Evolutionary conservation across 768 basidiomycete species (phyloP), one percentile per base, ranked within the genome.

Genomic region (Macrolepiota dolichaula): DNA sequence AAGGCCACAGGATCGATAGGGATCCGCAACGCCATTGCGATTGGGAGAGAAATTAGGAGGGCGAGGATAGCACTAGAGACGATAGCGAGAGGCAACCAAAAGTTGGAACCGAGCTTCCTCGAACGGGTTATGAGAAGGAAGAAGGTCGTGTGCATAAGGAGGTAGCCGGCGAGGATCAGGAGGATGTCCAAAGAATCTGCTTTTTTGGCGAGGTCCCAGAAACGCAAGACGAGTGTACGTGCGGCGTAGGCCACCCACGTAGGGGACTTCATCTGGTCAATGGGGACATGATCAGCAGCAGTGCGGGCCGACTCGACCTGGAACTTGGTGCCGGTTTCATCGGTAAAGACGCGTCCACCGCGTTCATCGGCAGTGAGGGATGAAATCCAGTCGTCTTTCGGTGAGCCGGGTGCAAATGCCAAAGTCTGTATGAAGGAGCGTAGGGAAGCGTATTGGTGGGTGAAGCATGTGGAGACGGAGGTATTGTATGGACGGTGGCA

Each of bases 131-230:
- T 90, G 55, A 98, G 84, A 55, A 94, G 87, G 71, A 95, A 86
- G 76, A 99, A 98, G 1, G 96, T 96, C 4, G 80, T 83, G 76
- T 98, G 95, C 97, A 99, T 98, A 49, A 98, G 81, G 56, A 96
- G 75, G 72, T 98, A 98, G 13, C 96, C 97, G 11, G 91, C 81
- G 19, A 98, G 84, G 67, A 99, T 94, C 64, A 98, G 87, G 56
- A 96, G 79, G 68, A 99, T 98, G 74, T 99, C 97, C 24, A 96
- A 85, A 0, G 94, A 95, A 73, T 97, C 93, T 11, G 97, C 95
- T 78, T 94, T 93, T 85, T 91, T 92, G 51, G 91, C 85, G 35
- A 96, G 79, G 55, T 89, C 85, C 85, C 88, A 96, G 80, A 96
- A 95, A 12, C 94, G 85, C 55, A 89, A 69, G 29, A 92, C 81